Base-by-base conservation (phyloP, 306 rosid genomes). In the Acacia crassicarpa region DNA sequence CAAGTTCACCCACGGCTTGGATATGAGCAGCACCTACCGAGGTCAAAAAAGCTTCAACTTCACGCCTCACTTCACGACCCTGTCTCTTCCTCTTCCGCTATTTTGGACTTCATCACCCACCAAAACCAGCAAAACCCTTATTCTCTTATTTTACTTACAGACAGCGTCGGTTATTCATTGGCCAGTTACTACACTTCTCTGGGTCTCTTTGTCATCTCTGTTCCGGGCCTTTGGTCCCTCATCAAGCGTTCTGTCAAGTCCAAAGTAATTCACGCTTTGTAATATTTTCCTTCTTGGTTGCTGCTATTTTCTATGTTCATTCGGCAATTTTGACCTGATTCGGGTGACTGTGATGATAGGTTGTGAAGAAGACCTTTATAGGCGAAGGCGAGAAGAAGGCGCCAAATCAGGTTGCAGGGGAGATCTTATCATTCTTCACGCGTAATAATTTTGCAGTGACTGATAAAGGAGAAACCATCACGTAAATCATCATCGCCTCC, bases 211-310 rank as follows among this genome's bases (percentile, higher is more conserved):
- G 97, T 95, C 23, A 91, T 95, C 86, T 95, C 98, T 76, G 93
- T 93, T 14, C 98, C 98, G 27, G 98, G 99, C 54, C 89, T 93
- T 4, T 95, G 99, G 99, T 95, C 99, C 38, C 98, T 95, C 84
- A 95, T 95, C 91, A 95, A 95, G 77, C 98, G 98, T 80, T 93
- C 98, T 71, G 97, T 93, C 25, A 95, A 93, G 82, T 93, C 99
- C 84, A 95, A 95, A 90, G 99, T 93, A 62, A 76, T 23, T 30
- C 17, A 19, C 2, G 22, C 51, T 25, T 12, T 27, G 9, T 38
- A 15, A 1, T 9, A 11, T 67, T 19, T 22, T 56, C 49, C 2
- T 35, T 20, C 30, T 3, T 65, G 25, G 1, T 41, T 46, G 56
- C 10, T 67, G 16, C 72, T 66, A 2, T 32, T 12, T 44, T 51